phyloP scores from a whole-genome alignment of 345 rosid genomes.

The Populus alba region DNA sequence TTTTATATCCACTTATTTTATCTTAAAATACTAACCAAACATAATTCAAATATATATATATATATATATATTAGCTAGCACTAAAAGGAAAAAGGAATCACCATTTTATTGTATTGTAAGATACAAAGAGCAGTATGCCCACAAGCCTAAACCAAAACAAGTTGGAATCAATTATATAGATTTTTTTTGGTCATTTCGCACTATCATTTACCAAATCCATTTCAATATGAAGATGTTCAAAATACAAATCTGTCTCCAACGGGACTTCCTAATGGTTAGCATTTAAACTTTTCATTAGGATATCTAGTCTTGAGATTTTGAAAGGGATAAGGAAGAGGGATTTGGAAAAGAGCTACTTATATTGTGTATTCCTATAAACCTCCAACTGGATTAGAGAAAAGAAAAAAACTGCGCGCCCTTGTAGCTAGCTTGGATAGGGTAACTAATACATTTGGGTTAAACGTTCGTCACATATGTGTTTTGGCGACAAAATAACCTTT shows the following conservation, averaged over 20 bases:
- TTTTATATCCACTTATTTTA: too few relatives aligned
- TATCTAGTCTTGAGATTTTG: neutral
- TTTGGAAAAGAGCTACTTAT: neutral
- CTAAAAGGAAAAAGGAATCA: too few relatives aligned
- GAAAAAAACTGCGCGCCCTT: neutral
- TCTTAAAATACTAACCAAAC: too few relatives aligned
- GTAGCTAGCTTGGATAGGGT: too few relatives aligned
- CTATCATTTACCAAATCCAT: neutral
- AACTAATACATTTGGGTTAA: too few relatives aligned
- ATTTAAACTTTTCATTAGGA: neutral
- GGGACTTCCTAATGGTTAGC: neutral
- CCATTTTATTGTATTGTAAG: too few relatives aligned
- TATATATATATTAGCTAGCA: too few relatives aligned
- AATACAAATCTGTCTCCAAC: neutral
- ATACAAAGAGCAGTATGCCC: too few relatives aligned
- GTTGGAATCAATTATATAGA: neutral
- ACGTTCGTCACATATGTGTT: too few relatives aligned
- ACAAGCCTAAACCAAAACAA: too few relatives aligned
- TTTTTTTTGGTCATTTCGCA: neutral
- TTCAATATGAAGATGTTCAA: neutral
- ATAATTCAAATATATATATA: neutral
- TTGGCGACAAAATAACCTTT: too few relatives aligned
- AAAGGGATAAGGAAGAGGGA: neutral
- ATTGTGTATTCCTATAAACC: neutral
- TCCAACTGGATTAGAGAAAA: neutral